A percentile compares a stretch with the other conserved stretches of the same genome.
phyloP scores from a whole-genome alignment of 169 alveolate species.

The Plasmodium sp. region DNA sequence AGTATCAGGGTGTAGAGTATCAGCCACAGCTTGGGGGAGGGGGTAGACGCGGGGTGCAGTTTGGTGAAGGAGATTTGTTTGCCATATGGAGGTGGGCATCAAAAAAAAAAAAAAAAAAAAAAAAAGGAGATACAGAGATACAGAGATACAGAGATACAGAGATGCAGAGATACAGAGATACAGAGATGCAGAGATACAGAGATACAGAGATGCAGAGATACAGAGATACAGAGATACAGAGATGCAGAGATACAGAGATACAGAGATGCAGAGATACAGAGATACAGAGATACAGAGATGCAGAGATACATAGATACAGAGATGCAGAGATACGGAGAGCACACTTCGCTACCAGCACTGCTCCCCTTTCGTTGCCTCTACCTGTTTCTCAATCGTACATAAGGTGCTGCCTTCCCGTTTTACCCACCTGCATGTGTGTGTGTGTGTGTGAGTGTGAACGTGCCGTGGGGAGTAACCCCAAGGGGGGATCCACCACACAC shows the following conservation, averaged over 20 bases:
- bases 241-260: too few relatives aligned
- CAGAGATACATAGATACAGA: too few relatives aligned
- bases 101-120: background rate
- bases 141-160: too few relatives aligned
- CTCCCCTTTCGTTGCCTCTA: background rate
- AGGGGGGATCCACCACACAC: background rate
- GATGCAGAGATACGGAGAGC: background rate
- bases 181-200: too few relatives aligned
- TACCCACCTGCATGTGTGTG: constrained; percentile 31
- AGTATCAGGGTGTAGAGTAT: constrained; percentile 58
- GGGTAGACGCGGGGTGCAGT: background rate
- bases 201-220: too few relatives aligned
- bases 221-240: too few relatives aligned
- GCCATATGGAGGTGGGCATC: background rate
- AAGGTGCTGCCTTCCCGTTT: constrained; percentile 26
- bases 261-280: too few relatives aligned
- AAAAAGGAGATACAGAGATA: background rate
- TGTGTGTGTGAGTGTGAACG: background rate
- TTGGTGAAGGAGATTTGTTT: background rate
- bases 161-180: too few relatives aligned
- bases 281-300: too few relatives aligned
- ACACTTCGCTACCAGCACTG: background rate
- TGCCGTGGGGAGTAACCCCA: background rate
- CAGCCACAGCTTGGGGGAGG: constrained; percentile 37
- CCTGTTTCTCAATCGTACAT: constrained; percentile 58